Conservation (phyloP, 2,329 filamentous ascomycete genomes). For the Aspergillus sp. region DNA sequence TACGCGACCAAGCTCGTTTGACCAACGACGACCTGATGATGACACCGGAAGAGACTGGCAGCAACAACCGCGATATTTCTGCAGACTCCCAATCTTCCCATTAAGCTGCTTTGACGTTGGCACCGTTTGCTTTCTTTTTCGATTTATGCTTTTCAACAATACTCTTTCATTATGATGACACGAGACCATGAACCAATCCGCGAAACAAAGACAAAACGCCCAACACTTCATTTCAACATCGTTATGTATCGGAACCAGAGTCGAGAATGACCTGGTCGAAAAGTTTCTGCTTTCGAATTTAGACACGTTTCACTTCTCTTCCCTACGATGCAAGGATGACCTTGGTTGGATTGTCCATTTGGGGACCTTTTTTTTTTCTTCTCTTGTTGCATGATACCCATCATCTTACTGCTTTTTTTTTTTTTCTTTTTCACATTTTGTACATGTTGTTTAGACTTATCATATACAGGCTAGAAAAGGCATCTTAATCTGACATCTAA, state of each 20-base stretch:
- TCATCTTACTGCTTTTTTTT: conserved; percentile 5
- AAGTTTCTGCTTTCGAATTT: conserved; percentile 4
- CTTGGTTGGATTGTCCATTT: not conserved
- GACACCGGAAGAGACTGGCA: conserved; percentile 8
- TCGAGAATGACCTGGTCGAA: conserved; percentile 1
- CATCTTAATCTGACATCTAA: no score
- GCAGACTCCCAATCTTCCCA: not conserved
- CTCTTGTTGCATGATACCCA: conserved; percentile 16
- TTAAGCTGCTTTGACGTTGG: not conserved
- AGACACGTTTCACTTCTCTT: not conserved
- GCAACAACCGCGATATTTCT: conserved; percentile 1
- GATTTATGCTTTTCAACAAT: no score
- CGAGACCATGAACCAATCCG: not conserved
- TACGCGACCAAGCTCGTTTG: conserved; percentile 22
- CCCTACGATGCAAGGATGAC: no score
- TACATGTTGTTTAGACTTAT: not conserved
- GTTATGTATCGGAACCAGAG: not conserved
- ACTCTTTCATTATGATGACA: not conserved
- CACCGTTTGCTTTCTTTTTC: not conserved
- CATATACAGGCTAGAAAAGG: no score
- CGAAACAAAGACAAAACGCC: not conserved
- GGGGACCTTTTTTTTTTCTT: not conserved
- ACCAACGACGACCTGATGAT: conserved; percentile 27
- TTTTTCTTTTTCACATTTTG: not conserved
- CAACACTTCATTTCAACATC: not conserved